Evolutionary conservation across 2,329 filamentous ascomycete species (phyloP).

Genomic region (Thermothelomyces thermophilus): DNA sequence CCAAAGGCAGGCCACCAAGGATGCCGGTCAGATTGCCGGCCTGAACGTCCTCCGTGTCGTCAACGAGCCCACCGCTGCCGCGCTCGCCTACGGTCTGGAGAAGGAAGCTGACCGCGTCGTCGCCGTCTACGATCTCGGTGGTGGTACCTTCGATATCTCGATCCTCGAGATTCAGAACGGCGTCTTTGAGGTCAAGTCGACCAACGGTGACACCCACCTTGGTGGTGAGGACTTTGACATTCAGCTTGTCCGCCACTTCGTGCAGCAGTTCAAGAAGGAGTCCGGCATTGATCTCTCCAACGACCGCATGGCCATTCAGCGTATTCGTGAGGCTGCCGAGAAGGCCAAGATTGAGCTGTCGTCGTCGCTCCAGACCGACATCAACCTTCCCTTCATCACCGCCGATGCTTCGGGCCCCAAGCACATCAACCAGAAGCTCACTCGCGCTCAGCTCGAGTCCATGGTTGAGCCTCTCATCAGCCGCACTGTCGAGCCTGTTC

Average conservation of each 20-base stretch:
- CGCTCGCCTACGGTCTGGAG: conserved; percentile 91
- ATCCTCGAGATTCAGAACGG: conserved; percentile 95
- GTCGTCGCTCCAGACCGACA: conserved; percentile 89
- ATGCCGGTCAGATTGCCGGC: conserved; percentile 92
- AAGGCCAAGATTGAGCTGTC: conserved; percentile 99
- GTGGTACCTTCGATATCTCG: conserved; percentile 99
- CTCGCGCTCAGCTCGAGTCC: conserved; percentile 84
- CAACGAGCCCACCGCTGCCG: conserved; percentile 95
- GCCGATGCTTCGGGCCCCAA: conserved; percentile 92
- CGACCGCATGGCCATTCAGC: conserved; percentile 98
- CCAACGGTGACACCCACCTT: conserved; percentile 96
- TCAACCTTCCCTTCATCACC: conserved; percentile 98
- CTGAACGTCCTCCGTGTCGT: conserved; percentile 96
- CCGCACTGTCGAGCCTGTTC: conserved; percentile 83
- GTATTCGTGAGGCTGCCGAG: conserved; percentile 97
- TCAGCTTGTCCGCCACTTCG: conserved; percentile 84
- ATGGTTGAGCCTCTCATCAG: conserved; percentile 85
- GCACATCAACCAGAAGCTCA: conserved; percentile 97
- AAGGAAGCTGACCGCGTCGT: conserved; percentile 87
- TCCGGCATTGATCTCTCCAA: conserved; percentile 80
- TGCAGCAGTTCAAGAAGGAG: conserved; percentile 94
- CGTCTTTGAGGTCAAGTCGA: conserved; percentile 98
- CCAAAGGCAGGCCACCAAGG: conserved; percentile 96
- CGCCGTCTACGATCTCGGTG: conserved; percentile 95
- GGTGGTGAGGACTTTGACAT: conserved; percentile 99